Evolutionary conservation across 2,329 filamentous ascomycete species (phyloP).

Genomic region (Blastomyces silverae): DNA sequence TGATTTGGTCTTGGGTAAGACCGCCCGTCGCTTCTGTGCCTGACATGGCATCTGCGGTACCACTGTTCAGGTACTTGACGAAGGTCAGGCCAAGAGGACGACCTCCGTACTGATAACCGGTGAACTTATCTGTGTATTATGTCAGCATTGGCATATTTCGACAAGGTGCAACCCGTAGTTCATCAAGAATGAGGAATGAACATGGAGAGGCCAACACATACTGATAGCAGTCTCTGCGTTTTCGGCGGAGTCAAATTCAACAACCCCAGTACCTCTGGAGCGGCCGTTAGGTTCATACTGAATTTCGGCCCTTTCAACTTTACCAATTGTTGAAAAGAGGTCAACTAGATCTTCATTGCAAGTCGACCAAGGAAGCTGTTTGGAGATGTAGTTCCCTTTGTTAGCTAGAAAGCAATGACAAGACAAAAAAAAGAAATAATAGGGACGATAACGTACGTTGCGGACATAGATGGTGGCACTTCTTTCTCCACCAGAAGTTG

Average conservation of each 20-base stretch:
- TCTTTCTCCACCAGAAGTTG: conserved; percentile 76
- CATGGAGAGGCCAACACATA: conserved; percentile 34
- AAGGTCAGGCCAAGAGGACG: conserved; percentile 88
- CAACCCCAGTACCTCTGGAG: conserved; percentile 92
- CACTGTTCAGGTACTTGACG: conserved; percentile 79
- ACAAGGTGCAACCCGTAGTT: background rate
- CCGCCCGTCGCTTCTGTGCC: conserved; percentile 60
- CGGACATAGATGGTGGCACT: conserved; percentile 86
- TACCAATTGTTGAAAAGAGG: conserved; percentile 94
- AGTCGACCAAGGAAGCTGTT: conserved; percentile 91
- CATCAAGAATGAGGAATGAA: conserved; percentile 14
- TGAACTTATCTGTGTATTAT: conserved; percentile 67
- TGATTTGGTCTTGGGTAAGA: conserved; percentile 96
- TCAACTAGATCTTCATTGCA: conserved; percentile 97
- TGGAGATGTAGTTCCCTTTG: background rate
- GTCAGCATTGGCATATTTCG: conserved; percentile 5
- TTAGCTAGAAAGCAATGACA: conserved; percentile 20
- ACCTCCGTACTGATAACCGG: conserved; percentile 93
- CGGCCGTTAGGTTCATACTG: conserved; percentile 96
- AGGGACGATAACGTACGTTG: conserved; percentile 62
- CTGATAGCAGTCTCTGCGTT: conserved; percentile 87
- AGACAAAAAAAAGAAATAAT: background rate
- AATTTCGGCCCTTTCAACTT: conserved; percentile 97
- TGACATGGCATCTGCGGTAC: conserved; percentile 68
- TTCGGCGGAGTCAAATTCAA: conserved; percentile 75